Evolutionary conservation across 768 basidiomycete genomes (phyloP).

Genomic region (Antrodiella citrinella): DNA sequence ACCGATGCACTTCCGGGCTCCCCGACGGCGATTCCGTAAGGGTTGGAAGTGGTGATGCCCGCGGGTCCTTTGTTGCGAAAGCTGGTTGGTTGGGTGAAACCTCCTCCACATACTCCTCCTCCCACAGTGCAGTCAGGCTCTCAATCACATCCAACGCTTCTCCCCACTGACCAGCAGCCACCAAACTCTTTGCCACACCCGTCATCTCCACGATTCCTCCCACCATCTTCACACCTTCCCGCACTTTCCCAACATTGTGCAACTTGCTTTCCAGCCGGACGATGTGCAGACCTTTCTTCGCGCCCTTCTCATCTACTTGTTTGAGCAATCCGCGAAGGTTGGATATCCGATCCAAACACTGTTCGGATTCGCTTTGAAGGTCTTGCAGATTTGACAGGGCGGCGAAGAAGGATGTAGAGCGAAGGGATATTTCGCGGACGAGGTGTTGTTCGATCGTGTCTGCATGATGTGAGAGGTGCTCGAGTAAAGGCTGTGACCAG

Average conservation of each 20-base stretch:
- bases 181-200: constrained; percentile 59
- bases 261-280: constrained; percentile 58
- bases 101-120: constrained; percentile 10
- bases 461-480: constrained; percentile 85
- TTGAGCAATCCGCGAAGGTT: constrained; percentile 62
- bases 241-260: constrained; percentile 49
- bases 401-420: constrained; percentile 92
- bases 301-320: constrained; percentile 69
- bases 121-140: constrained; percentile 55
- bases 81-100: not conserved
- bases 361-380: constrained; percentile 81
- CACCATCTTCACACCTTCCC: constrained; percentile 56
- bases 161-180: constrained; percentile 82
- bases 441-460: constrained; percentile 95
- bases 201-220: constrained; percentile 72
- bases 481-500: constrained; percentile 68
- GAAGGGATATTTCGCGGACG: constrained; percentile 81
- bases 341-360: constrained; percentile 70
- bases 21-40: constrained; percentile 19
- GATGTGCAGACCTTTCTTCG: constrained; percentile 72
- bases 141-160: constrained; percentile 75
- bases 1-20: constrained; percentile 10
- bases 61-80: constrained; percentile 6
- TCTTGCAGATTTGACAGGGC: constrained; percentile 92
- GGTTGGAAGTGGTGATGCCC: constrained; percentile 14